Evolutionary conservation across 306 rosid genomes (phyloP), one percentile per base, ranked within the genome.

Genomic region (Astragalus glycyphyllos): DNA sequence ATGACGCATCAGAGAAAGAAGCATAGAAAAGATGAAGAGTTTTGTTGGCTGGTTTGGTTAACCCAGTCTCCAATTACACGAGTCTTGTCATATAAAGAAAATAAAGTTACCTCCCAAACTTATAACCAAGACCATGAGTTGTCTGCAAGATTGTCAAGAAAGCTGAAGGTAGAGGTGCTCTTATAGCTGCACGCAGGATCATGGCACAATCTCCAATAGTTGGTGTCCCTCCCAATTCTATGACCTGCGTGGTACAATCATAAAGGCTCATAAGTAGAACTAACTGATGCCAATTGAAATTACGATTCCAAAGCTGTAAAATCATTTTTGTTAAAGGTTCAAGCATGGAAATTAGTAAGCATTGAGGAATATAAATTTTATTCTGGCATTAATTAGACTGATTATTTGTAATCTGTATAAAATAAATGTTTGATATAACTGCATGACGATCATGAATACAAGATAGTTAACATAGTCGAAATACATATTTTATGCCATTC

Each of bases 171-270:
- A 89, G 61, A 69, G 97, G 97, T 72, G 92, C 92, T 80, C 65
- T 94, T 76, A 86, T 75, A 46, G 99, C 91, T 57, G 95, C 97
- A 29, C 95, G 99, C 83, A 91, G 75, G 72, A 91, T 87, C 86
- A 89, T 68, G 48, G 97, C 92, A 89, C 95, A 87, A 78, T 94
- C 99, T 29, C 92, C 99, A 65, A 91, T 80, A 11, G 99, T 91
- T 37, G 99, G 99, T 53, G 75, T 83, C 76, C 95, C 97, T 69
- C 97, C 96, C 87, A 94, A 76, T 76, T 90, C 92, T 65, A 94
- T 84, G 56, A 90, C 92, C 97, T 90, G 92, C 54, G 72, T 11
- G 11, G 75, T 51, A 66, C 48, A 31, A 45, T 45, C 31, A 56
- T 47, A 67, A 31, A 73, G 5, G 42, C 59, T 50, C 41, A 37